Percentiles rank a stretch among this genome's conserved stretches.
Conservation (phyloP, 805 yeast genomes). For the Candida dajiaensis region DNA sequence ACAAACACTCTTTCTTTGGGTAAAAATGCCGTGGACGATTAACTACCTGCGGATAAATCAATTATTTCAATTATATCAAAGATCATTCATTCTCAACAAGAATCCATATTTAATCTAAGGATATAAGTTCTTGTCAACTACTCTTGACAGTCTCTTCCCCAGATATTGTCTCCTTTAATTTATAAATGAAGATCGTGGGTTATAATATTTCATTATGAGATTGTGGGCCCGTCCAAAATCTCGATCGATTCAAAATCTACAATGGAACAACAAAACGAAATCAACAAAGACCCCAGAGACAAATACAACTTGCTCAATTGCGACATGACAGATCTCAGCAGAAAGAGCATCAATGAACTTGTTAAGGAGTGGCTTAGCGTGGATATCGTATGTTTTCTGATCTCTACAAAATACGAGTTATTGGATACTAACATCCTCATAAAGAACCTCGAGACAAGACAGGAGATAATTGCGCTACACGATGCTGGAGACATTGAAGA, state of each 20-base stretch:
- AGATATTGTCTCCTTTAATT: too few species aligned
- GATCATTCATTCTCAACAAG: too few species aligned
- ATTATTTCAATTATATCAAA: too few species aligned
- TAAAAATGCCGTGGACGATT: too few species aligned
- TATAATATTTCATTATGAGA: background rate
- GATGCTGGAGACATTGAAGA: conserved; percentile 31
- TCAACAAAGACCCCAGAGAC: background rate
- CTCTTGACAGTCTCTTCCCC: too few species aligned
- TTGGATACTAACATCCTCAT: background rate
- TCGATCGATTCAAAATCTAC: background rate
- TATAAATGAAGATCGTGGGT: too few species aligned
- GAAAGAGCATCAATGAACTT: conserved; percentile 1
- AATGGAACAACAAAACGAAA: too few species aligned
- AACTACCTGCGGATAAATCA: too few species aligned
- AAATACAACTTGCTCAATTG: background rate
- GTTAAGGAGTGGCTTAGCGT: conserved; percentile 8
- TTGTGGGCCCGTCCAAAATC: background rate
- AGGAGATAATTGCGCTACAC: conserved; percentile 47
- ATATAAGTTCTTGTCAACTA: too few species aligned
- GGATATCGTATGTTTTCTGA: conserved; percentile 1
- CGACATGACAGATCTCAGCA: background rate
- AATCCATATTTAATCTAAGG: too few species aligned
- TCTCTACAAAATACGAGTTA: background rate
- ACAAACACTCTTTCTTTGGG: too few species aligned
- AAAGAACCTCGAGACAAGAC: conserved; percentile 39